A percentile compares a stretch with the other conserved stretches of the same genome.
Evolutionary conservation across 768 basidiomycete species (phyloP).

Genomic region (Suillus subluteus): DNA sequence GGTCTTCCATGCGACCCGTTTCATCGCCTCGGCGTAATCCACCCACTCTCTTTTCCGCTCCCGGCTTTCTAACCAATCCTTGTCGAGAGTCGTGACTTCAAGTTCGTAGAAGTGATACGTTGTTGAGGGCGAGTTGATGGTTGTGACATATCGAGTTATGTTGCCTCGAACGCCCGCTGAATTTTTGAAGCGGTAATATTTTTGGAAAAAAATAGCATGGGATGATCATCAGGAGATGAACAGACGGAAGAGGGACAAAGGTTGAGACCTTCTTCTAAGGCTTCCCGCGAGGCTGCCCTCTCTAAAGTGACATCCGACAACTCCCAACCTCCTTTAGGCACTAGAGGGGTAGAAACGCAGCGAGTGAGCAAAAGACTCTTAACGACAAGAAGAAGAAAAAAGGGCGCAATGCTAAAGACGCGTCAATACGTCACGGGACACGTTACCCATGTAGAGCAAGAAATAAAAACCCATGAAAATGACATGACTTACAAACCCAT

Average conservation of each 20-base stretch:
- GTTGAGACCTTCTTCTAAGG: constrained; percentile 95
- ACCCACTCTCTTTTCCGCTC: constrained; percentile 89
- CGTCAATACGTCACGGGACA: constrained; percentile 4
- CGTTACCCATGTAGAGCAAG: constrained; percentile 8
- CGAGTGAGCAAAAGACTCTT: constrained; percentile 1
- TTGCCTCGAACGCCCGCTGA: constrained; percentile 86
- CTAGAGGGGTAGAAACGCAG: constrained; percentile 40
- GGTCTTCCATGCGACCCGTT: constrained; percentile 80
- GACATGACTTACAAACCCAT: constrained; percentile 83
- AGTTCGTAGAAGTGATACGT: constrained; percentile 93
- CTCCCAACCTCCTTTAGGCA: constrained; percentile 95
- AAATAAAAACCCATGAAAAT: constrained; percentile 16
- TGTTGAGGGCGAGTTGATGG: constrained; percentile 75
- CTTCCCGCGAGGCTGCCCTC: constrained; percentile 89
- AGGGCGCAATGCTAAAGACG: constrained; percentile 14
- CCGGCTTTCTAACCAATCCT: constrained; percentile 79
- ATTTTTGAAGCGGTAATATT: constrained; percentile 32
- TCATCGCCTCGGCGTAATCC: constrained; percentile 79
- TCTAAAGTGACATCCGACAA: constrained; percentile 78
- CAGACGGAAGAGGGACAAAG: constrained; percentile 77
- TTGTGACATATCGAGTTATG: constrained; percentile 84
- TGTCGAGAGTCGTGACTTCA: constrained; percentile 76
- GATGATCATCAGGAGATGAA: constrained; percentile 68
- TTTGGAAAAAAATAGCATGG: constrained; percentile 42
- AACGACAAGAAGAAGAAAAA: no score